Base-by-base conservation (phyloP, 2,329 filamentous ascomycete species). In the Metarhizium humberi region DNA sequence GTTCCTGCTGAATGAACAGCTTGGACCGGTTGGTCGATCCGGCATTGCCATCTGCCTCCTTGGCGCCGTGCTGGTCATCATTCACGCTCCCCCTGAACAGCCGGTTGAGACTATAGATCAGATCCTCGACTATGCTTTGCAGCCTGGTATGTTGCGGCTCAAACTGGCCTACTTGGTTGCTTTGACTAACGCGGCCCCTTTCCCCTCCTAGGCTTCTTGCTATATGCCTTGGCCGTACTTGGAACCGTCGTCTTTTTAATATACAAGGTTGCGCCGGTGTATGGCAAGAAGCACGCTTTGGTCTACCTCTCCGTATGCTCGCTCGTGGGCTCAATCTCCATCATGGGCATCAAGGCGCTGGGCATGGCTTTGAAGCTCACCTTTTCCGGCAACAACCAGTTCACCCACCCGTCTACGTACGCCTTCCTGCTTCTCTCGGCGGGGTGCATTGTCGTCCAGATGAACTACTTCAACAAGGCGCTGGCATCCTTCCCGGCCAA, bases 401-500 rank as follows among this genome's bases (percentile, higher is more conserved):
- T 99, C 71, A 84, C 83, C 4, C 89, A 95, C 64, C 89, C 94
- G 2, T 96, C 90, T 52, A 99, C 94, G 56, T 99, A 99, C 66
- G 92, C 96, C 60, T 99, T 99, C 71, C 86, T 92, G 72, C 96
- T 97, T 62, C 82, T 97, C 60, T 94, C 92, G 0, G 78, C 80
- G 3, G 90, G 96, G 61, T 97, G 94, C 76, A 97, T 99, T 67
- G 72, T 97, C 62, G 96, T 91, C 8, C 94, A 99, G 78, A 97
- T 99, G 94, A 99, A 97, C 73, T 99, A 99, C 73, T 96, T 99
- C 74, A 99, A 99, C 79, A 99, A 99, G 74, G 94, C 94, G 7
- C 76, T 99, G 57, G 95, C 90, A 71, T 91, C 95, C 66, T 99
- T 97, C 73, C 92, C 90, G 38, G 96, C 92, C 38, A 95, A 95